Conservation (phyloP, 2,329 filamentous ascomycete species). For the Lasiodiplodia sp. region DNA sequence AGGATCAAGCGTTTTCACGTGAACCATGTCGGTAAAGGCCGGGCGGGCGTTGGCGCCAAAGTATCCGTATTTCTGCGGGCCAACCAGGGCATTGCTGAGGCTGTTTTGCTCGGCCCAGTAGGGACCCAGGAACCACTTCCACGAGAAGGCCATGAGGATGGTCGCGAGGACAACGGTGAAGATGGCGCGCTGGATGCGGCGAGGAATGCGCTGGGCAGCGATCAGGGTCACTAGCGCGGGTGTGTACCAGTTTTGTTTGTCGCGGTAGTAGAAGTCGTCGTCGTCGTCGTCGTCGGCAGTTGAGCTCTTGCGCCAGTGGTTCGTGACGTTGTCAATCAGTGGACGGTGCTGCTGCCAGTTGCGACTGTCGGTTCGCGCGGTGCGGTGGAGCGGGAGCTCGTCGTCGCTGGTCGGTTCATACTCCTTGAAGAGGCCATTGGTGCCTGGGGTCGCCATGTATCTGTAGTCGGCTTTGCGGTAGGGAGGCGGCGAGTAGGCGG, state of each 20-base stretch:
- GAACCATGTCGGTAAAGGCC: conserved; percentile 58
- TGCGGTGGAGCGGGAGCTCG: conserved; percentile 21
- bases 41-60: conserved; percentile 59
- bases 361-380: conserved; percentile 5
- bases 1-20: conserved; percentile 58
- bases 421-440: conserved; percentile 21
- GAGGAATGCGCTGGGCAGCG: conserved; percentile 40
- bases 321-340: conserved; percentile 37
- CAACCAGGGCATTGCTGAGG: conserved; percentile 46
- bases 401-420: conserved; percentile 15
- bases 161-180: conserved; percentile 41
- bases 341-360: conserved; percentile 30
- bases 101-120: conserved; percentile 43
- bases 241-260: conserved; percentile 43
- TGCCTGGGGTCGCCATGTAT: conserved; percentile 28
- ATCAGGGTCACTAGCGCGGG: conserved; percentile 43
- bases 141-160: conserved; percentile 41
- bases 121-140: conserved; percentile 48
- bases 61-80: conserved; percentile 34
- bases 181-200: conserved; percentile 46
- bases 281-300: conserved; percentile 51
- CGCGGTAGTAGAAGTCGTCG: conserved; percentile 46
- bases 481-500: conserved; percentile 21
- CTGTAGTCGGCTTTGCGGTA: conserved; percentile 6
- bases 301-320: conserved; percentile 36